These are phyloP conservation scores for Solanum boliviense DNA, from an alignment of 257 asterid genomes.

Conservation along the genomic window DNA sequence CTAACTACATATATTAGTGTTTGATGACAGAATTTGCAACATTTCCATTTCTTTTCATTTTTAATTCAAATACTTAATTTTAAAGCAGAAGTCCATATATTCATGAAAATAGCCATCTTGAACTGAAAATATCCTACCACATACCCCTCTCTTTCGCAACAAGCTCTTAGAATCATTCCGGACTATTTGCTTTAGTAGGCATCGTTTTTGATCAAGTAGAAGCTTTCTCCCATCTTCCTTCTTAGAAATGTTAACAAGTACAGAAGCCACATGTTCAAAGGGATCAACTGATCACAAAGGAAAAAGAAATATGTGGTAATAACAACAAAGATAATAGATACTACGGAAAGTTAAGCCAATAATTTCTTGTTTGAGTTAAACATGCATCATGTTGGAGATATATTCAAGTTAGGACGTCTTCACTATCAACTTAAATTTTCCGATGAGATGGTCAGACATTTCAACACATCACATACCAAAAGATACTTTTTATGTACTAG, in stretches of 20 bases:
- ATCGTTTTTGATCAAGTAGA: constrained; percentile 78
- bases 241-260: constrained; percentile 82
- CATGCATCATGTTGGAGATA: not conserved
- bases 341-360: not conserved
- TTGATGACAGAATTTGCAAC: not conserved
- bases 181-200: constrained; percentile 79
- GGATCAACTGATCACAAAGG: constrained; percentile 50
- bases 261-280: constrained; percentile 85
- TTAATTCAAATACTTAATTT: not conserved
- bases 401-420: not conserved
- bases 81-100: not conserved
- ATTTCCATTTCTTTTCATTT: not conserved
- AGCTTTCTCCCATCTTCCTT: constrained; percentile 81
- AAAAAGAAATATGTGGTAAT: not conserved
- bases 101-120: not conserved
- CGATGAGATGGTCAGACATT: not conserved
- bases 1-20: not conserved
- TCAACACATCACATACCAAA: not conserved
- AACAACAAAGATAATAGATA: not conserved
- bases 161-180: constrained; percentile 71
- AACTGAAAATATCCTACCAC: not conserved
- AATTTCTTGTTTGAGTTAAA: not conserved
- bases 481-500: not conserved
- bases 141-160: constrained; percentile 88
- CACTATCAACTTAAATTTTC: not conserved